A percentile compares a stretch with the other conserved stretches of the same genome.
These are phyloP conservation scores for Phylloporus sp. DNA, from an alignment of 768 basidiomycete species.

Conservation along the genomic window DNA sequence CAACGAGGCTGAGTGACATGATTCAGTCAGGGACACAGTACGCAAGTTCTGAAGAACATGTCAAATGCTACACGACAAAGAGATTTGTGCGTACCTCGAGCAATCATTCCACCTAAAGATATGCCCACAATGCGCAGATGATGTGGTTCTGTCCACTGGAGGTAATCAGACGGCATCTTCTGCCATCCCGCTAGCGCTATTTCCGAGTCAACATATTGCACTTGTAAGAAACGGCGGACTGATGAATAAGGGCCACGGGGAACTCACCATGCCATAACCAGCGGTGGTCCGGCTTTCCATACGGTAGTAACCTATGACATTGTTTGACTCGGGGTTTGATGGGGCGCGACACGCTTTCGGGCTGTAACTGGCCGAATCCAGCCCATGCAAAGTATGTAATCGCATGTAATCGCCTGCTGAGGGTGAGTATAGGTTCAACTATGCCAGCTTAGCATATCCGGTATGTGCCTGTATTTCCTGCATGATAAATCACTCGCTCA, in stretches of 20 bases:
- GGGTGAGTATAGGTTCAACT: too few species aligned
- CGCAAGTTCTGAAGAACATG: slow-evolving; percentile 53
- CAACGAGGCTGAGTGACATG: slow-evolving; percentile 58
- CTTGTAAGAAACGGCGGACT: slow-evolving; percentile 16
- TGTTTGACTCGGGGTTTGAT: too few species aligned
- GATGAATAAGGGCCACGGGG: slow-evolving; percentile 78
- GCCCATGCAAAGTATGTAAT: too few species aligned
- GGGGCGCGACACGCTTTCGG: too few species aligned
- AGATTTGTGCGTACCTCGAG: slow-evolving; percentile 48
- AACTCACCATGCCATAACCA: too few species aligned
- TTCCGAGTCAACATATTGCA: background rate
- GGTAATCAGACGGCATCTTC: slow-evolving; percentile 64
- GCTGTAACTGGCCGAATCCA: too few species aligned
- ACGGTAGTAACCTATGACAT: too few species aligned
- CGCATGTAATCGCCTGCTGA: too few species aligned
- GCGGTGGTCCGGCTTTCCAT: too few species aligned
- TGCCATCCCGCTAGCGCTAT: slow-evolving; percentile 74
- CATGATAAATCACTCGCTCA: too few species aligned
- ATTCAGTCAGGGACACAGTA: slow-evolving; percentile 63
- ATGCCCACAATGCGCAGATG: slow-evolving; percentile 69
- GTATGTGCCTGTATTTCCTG: too few species aligned
- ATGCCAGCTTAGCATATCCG: too few species aligned
- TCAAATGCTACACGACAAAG: background rate
- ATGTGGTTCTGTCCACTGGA: slow-evolving; percentile 65
- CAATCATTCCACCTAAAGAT: slow-evolving; percentile 83